Base-by-base conservation (phyloP, 2,329 filamentous ascomycete genomes). In the Ophiostoma ulmi region DNA sequence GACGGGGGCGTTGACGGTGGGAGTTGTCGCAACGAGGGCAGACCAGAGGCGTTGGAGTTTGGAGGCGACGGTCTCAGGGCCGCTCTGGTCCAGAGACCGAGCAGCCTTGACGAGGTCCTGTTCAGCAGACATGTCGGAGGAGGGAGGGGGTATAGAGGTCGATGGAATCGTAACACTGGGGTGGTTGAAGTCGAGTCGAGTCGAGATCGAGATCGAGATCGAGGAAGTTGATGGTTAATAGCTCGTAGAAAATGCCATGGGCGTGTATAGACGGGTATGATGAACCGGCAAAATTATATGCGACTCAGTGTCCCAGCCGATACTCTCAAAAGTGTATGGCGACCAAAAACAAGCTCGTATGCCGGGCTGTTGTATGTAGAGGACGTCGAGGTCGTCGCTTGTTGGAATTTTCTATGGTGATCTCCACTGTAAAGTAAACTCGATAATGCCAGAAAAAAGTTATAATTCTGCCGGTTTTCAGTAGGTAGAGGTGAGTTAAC, bases 81-180 rank as follows among this genome's bases (percentile, higher is more conserved):
- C 81, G 72, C 79, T 82, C 72, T 87, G 84, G 73, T 88, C 86
- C 67, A 88, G 82, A n/a, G 83, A 80, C 77, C 85, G 81, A 39
- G 85, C 83, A 70, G 81, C 81, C 77, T 82, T 83, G 75, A 87
- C 81, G 73, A 88, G 82, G 76, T 75, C 72, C 73, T 69, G 55
- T 63, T 70, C 70, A 22, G 70, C 70, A 26, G 70, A 70, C 73
- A 74, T 76, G 17, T 11, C 20, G 63, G 63, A 11, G 36, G 63
- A 6, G 35, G 2, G 20, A 5, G 8, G 48, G 48, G 52, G 52
- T 58, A 26, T 14, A 13, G 6, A 44, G 10, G n/a, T 58, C 22
- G 22, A 26, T 8, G 52, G 22, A 58, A 22, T 48, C 44, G 44
- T 20, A 6, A 20, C n/a, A 39, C 44, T 20, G 44, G 2, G 52